phyloP scores from a whole-genome alignment of 345 rosid species.

The Noccaea bulbosa region DNA sequence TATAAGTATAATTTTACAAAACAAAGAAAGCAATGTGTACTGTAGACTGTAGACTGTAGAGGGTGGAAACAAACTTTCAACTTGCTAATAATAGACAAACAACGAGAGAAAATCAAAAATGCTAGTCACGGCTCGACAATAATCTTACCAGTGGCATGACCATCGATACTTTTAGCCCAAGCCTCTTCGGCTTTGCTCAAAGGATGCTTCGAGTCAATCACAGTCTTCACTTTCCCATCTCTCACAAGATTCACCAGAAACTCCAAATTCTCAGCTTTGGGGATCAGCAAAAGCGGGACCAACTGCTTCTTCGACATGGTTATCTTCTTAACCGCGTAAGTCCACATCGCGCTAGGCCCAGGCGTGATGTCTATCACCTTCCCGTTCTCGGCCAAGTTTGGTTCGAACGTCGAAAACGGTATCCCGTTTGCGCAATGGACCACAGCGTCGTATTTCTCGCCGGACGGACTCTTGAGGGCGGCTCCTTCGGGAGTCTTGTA shows the following conservation, averaged over 20 bases:
- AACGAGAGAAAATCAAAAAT: not conserved
- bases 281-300: conserved; percentile 50
- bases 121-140: conserved; percentile 54
- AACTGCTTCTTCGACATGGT: conserved; percentile 72
- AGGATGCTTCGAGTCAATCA: conserved; percentile 60
- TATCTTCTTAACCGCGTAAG: conserved; percentile 54
- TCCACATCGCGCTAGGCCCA: conserved; percentile 48
- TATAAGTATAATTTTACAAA: not conserved
- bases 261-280: conserved; percentile 59
- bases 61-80: not conserved
- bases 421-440: conserved; percentile 65
- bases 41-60: too few relatives aligned
- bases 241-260: conserved; percentile 55
- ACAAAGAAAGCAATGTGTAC: not conserved
- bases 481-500: conserved; percentile 82
- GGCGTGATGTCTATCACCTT: conserved; percentile 70
- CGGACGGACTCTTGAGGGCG: conserved; percentile 69
- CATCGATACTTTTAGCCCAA: conserved; percentile 69
- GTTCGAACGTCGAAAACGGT: conserved; percentile 72
- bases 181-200: conserved; percentile 73
- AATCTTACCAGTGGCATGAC: conserved; percentile 84
- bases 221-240: conserved; percentile 68
- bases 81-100: not conserved
- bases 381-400: conserved; percentile 61
- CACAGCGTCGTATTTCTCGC: conserved; percentile 72